Evolutionary conservation across 2,329 filamentous ascomycete genomes (phyloP).

Genomic region (Bipolaris zeicola): DNA sequence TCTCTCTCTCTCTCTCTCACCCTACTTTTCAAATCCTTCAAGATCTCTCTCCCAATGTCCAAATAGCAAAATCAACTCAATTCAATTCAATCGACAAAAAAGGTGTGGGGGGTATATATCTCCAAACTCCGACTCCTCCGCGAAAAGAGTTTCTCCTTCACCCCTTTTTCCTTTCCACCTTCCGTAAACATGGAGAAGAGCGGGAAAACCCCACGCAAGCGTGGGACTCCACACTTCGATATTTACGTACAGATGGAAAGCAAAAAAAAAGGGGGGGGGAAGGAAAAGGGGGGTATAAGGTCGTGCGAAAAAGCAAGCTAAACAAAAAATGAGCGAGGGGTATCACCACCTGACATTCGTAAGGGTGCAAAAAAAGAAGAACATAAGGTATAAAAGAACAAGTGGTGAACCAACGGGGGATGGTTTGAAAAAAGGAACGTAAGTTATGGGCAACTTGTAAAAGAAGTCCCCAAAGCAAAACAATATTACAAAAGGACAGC

Average conservation of each 20-base stretch:
- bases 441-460: neutral
- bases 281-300: neutral
- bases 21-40: neutral
- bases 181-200: neutral
- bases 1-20: neutral
- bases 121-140: slow-evolving; percentile 50
- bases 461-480: neutral
- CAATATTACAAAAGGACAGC: slow-evolving; percentile 4
- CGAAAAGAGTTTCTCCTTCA: neutral
- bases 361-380: neutral
- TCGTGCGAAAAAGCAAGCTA: neutral
- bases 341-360: slow-evolving; percentile 3
- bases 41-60: neutral
- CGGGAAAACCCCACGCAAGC: too few species aligned
- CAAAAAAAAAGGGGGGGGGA: neutral
- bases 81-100: neutral
- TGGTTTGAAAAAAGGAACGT: too few species aligned
- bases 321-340: slow-evolving; percentile 3
- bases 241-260: neutral
- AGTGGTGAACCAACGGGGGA: slow-evolving; percentile 7
- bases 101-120: slow-evolving; percentile 42
- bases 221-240: too few species aligned
- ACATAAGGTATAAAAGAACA: slow-evolving; percentile 4
- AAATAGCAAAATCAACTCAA: neutral
- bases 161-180: neutral